Percentiles rank a stretch among this genome's conserved stretches.
Conservation (phyloP, 2,329 filamentous ascomycete species). For the Colletotrichum cereale region DNA sequence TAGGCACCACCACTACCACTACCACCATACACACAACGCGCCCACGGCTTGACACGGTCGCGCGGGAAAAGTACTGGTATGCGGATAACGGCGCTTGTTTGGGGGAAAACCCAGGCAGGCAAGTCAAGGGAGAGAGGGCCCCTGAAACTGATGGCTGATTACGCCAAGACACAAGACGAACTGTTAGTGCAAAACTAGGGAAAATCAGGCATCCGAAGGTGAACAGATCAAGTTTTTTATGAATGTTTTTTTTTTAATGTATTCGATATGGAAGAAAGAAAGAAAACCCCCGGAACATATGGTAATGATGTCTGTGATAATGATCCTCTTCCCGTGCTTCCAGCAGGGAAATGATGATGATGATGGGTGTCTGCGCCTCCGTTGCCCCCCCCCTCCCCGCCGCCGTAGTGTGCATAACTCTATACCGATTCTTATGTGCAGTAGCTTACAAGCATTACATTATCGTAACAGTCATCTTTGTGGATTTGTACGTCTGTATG, state of each 20-base stretch:
- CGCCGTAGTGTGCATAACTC: conserved; percentile 24
- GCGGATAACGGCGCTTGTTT: neutral
- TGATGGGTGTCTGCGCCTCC: neutral
- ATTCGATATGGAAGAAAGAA: conserved; percentile 5
- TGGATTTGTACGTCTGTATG: conserved; percentile 22
- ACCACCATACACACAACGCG: too few species aligned
- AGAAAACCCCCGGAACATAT: neutral
- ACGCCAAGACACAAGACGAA: conserved; percentile 19
- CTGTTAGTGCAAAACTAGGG: neutral
- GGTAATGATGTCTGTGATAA: conserved; percentile 4
- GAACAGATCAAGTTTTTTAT: neutral
- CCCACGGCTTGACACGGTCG: neutral
- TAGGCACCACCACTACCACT: neutral
- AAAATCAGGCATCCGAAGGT: neutral
- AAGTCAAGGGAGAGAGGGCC: neutral
- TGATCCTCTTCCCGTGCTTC: conserved; percentile 9
- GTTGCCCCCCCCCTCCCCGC: neutral
- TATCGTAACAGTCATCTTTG: conserved; percentile 40
- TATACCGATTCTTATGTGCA: conserved; percentile 40
- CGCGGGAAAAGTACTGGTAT: neutral
- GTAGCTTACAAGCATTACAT: conserved; percentile 40
- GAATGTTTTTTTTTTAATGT: conserved; percentile 18
- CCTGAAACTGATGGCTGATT: conserved; percentile 11
- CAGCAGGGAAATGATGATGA: conserved; percentile 19
- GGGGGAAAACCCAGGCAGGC: neutral